Conservation (phyloP, 257 asterid genomes). For the Nicotiana undulata region DNA sequence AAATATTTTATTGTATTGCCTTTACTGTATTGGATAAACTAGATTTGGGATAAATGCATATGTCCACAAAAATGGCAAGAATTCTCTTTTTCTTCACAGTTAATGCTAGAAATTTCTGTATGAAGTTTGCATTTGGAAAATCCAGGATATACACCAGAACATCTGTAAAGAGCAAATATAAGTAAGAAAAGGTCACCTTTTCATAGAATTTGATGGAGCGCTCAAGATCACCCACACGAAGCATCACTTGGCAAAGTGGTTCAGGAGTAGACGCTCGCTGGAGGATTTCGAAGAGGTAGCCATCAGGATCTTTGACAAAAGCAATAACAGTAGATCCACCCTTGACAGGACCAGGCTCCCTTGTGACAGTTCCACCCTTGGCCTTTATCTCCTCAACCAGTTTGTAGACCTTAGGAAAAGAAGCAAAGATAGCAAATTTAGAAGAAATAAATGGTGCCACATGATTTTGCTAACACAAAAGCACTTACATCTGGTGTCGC, state of each 20-base stretch:
- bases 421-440: neutral
- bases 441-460: neutral
- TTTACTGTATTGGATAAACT: neutral
- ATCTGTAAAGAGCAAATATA: neutral
- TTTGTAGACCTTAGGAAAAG: conserved; percentile 62
- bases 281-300: conserved; percentile 82
- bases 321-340: conserved; percentile 91
- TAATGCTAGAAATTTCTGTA: neutral
- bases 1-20: neutral
- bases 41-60: neutral
- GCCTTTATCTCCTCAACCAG: conserved; percentile 74
- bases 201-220: conserved; percentile 93
- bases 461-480: neutral
- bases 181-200: conserved; percentile 43
- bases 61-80: neutral
- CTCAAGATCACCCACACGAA: conserved; percentile 98
- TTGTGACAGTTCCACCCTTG: conserved; percentile 88
- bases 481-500: conserved; percentile 85
- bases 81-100: neutral
- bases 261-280: conserved; percentile 90
- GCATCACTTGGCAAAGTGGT: conserved; percentile 99
- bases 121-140: neutral
- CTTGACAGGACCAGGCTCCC: conserved; percentile 98
- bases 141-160: neutral
- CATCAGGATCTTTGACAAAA: conserved; percentile 97